phyloP scores from a whole-genome alignment of 192 early-diverging fungal species.

The Helicostylum pulchrum region DNA sequence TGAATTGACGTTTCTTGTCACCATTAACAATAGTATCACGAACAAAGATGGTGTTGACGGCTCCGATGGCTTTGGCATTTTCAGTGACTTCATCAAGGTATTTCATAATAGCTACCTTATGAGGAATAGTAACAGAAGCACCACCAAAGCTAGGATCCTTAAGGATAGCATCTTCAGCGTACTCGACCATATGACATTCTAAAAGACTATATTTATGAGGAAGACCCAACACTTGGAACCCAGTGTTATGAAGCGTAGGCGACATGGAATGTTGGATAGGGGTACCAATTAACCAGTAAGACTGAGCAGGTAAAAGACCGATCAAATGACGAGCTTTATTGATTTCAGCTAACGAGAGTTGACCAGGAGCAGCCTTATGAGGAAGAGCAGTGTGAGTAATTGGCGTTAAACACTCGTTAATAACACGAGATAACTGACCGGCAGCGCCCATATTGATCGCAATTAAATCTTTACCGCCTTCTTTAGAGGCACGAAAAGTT shows the following conservation, averaged over 20 bases:
- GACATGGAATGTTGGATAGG: constrained; percentile 91
- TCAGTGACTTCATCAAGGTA: constrained; percentile 71
- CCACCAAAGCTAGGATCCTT: constrained; percentile 76
- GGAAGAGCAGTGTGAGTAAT: constrained; percentile 86
- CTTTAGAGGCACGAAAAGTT: constrained; percentile 57
- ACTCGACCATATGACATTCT: constrained; percentile 64
- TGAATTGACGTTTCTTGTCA: constrained; percentile 39
- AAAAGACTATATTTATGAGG: constrained; percentile 76
- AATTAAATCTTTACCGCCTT: constrained; percentile 72
- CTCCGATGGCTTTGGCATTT: constrained; percentile 84
- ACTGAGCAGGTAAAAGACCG: constrained; percentile 64
- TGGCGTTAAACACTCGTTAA: constrained; percentile 91
- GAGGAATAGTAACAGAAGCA: constrained; percentile 93
- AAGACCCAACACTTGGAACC: constrained; percentile 79
- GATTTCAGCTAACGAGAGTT: constrained; percentile 82
- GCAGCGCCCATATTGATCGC: constrained; percentile 90
- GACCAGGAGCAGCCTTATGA: constrained; percentile 86
- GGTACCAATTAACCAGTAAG: constrained; percentile 84
- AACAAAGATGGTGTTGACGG: constrained; percentile 85
- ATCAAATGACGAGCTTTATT: constrained; percentile 62
- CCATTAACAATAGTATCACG: constrained; percentile 29
- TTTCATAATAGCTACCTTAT: constrained; percentile 83
- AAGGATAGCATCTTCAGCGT: constrained; percentile 53
- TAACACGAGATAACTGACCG: constrained; percentile 87
- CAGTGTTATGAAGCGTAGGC: constrained; percentile 90